Evolutionary conservation across 371 early-diverging fungal genomes (phyloP).

Genomic region (Rhizopus arrhizus): DNA sequence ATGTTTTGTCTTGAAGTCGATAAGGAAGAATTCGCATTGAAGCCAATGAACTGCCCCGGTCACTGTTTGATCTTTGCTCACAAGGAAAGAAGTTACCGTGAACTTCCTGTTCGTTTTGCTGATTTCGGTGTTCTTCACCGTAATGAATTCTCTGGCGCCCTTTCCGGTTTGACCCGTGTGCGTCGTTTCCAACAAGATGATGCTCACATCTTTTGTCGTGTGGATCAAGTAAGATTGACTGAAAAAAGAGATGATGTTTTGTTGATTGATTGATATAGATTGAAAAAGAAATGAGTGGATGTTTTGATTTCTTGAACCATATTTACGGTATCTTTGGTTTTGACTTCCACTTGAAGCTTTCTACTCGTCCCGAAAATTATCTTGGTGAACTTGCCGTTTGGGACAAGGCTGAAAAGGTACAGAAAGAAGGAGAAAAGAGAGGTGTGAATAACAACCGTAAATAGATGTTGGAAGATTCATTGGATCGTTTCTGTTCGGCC

Average conservation of each 20-base stretch:
- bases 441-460: neutral
- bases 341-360: conserved; percentile 88
- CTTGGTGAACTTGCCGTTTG: conserved; percentile 94
- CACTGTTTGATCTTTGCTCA: conserved; percentile 98
- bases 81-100: conserved; percentile 93
- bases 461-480: conserved; percentile 74
- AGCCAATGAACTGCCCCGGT: conserved; percentile 78
- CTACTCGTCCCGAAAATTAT: conserved; percentile 98
- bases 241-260: neutral
- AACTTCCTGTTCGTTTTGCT: conserved; percentile 97
- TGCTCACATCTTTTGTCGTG: conserved; percentile 98
- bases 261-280: conserved; percentile 30
- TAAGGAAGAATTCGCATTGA: conserved; percentile 91
- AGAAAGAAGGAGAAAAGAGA: conserved; percentile 27
- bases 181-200: conserved; percentile 99
- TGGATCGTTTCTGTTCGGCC: conserved; percentile 67
- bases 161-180: conserved; percentile 98
- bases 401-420: conserved; percentile 91
- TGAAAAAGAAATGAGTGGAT: conserved; percentile 75
- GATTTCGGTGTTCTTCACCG: conserved; percentile 99
- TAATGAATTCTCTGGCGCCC: conserved; percentile 97
- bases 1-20: conserved; percentile 96
- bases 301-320: conserved; percentile 82
- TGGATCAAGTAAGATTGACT: conserved; percentile 70
- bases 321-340: conserved; percentile 93